Evolutionary conservation across 768 basidiomycete genomes (phyloP).

Genomic region (Suillus americanus): DNA sequence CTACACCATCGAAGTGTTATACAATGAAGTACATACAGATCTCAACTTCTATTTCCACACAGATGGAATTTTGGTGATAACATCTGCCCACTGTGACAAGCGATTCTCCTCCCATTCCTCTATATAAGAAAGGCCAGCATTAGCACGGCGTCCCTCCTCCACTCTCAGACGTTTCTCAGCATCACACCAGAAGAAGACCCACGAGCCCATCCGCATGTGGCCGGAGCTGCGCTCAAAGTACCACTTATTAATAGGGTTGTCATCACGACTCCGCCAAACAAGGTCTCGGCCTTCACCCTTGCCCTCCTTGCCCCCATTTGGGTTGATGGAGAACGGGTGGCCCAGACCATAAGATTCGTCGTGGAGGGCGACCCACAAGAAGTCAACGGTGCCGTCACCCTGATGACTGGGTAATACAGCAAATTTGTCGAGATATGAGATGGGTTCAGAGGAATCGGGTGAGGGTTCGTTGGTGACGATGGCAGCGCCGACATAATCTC

Average conservation of each 20-base stretch:
- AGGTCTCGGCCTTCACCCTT: conserved; percentile 89
- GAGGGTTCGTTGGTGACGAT: conserved; percentile 75
- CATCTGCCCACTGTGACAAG: conserved; percentile 65
- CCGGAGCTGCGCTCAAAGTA: conserved; percentile 96
- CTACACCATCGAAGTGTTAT: conserved; percentile 15
- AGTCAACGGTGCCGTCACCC: conserved; percentile 98
- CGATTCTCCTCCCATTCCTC: conserved; percentile 78
- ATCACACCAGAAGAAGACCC: conserved; percentile 99
- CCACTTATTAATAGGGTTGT: conserved; percentile 99
- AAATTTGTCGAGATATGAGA: conserved; percentile 98
- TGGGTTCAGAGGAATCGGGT: conserved; percentile 40
- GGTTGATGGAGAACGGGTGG: conserved; percentile 89
- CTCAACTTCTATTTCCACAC: conserved; percentile 58
- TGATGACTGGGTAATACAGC: conserved; percentile 93
- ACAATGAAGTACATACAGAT: conserved; percentile 4
- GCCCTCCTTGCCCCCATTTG: conserved; percentile 90
- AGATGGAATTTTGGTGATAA: conserved; percentile 70
- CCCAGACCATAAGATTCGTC: conserved; percentile 98
- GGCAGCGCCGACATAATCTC: conserved; percentile 94
- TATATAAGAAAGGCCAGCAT: conserved; percentile 65
- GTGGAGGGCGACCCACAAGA: conserved; percentile 97
- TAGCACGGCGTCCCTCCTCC: conserved; percentile 64
- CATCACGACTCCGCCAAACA: conserved; percentile 90
- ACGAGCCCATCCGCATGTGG: conserved; percentile 79
- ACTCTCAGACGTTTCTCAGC: conserved; percentile 82